These are phyloP conservation scores for Metschnikowia baotianmanensis DNA, from an alignment of 805 yeast species.

Conservation along the genomic window DNA sequence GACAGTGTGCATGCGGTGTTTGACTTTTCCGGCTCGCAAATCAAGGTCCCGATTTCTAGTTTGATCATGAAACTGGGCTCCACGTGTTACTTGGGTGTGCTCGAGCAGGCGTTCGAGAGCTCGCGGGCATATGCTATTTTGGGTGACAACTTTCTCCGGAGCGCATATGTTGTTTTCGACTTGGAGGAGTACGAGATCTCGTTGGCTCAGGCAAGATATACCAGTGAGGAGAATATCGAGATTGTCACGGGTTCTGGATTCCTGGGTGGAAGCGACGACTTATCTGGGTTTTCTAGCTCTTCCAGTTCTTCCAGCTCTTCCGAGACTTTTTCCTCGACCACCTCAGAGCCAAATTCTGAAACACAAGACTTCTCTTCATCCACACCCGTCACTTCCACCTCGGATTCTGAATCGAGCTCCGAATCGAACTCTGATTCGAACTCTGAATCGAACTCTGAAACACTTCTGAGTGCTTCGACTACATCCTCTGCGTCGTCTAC, in stretches of 20 bases:
- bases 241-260: constrained; percentile 7
- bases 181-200: constrained; percentile 54
- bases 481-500: no score
- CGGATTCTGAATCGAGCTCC: no score
- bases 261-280: no score
- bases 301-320: no score
- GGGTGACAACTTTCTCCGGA: neutral
- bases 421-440: no score
- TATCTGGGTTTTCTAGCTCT: no score
- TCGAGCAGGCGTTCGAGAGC: neutral
- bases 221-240: neutral
- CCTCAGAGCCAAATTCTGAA: no score
- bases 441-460: no score
- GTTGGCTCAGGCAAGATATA: constrained; percentile 38
- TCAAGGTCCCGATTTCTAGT: constrained; percentile 46
- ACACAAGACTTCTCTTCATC: no score
- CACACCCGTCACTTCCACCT: no score
- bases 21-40: constrained; percentile 55
- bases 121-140: constrained; percentile 46
- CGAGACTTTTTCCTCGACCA: no score
- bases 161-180: constrained; percentile 68
- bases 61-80: constrained; percentile 22
- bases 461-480: no score
- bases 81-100: constrained; percentile 28
- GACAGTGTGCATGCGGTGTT: constrained; percentile 23